These are phyloP conservation scores for grape (Vitis vinifera) DNA, from an alignment of 164 flowering plant species.

Conservation along the genomic window DNA sequence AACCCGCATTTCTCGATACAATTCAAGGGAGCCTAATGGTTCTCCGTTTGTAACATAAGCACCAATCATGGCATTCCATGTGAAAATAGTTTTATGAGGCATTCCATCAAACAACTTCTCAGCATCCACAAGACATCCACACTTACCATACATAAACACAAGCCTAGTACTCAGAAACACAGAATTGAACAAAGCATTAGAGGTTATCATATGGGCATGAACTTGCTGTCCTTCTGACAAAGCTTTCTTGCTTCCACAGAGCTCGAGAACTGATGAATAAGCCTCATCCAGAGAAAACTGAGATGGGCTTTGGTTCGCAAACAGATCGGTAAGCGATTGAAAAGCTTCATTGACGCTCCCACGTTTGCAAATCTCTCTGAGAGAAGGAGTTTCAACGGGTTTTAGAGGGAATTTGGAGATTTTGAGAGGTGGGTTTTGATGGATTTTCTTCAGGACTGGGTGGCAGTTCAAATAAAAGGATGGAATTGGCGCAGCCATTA, in stretches of 20 bases:
- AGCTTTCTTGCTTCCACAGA: slow-evolving; percentile 50
- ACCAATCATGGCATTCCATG: slow-evolving; percentile 91
- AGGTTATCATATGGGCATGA: slow-evolving; percentile 61
- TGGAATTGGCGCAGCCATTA: slow-evolving; percentile 22
- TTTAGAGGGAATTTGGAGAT: slow-evolving; percentile 18
- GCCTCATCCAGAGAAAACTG: slow-evolving; percentile 32
- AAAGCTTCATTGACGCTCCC: slow-evolving; percentile 54
- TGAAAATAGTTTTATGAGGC: slow-evolving; percentile 52
- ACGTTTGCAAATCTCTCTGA: slow-evolving; percentile 34
- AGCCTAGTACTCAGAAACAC: slow-evolving; percentile 70
- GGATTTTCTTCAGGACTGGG: slow-evolving; percentile 16
- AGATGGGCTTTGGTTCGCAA: slow-evolving; percentile 17
- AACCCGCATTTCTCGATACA: slow-evolving; percentile 58
- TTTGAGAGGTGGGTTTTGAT: slow-evolving; percentile 17
- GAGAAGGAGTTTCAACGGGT: slow-evolving; percentile 16
- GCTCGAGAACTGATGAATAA: slow-evolving; percentile 57
- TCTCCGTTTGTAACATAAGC: slow-evolving; percentile 56
- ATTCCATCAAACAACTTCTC: slow-evolving; percentile 65
- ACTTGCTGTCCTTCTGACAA: slow-evolving; percentile 57
- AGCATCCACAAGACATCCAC: slow-evolving; percentile 51
- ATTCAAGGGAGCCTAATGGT: slow-evolving; percentile 44
- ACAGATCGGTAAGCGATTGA: slow-evolving; percentile 20
- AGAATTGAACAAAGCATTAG: slow-evolving; percentile 20
- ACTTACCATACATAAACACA: slow-evolving; percentile 72
- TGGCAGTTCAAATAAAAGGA: slow-evolving; percentile 6